Percentiles rank a stretch among this genome's conserved stretches.
Conservation (phyloP, 1,284 basidiomycete genomes). For the Cutaneotrichosporon cyanovorans region DNA sequence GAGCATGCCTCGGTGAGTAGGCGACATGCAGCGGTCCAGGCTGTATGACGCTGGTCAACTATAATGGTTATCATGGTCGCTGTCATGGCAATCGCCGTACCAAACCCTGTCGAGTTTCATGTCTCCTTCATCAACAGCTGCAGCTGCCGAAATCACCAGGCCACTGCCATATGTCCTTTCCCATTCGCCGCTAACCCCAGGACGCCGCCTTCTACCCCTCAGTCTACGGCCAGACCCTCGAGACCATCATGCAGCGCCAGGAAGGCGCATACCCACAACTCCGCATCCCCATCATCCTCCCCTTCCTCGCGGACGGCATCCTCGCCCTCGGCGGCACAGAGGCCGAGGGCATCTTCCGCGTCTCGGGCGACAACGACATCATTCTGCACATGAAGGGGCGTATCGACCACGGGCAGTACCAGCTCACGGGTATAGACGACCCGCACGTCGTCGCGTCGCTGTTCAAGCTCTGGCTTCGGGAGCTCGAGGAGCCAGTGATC, state of each 20-base stretch:
- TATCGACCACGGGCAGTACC: conserved; percentile 84
- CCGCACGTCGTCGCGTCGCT: conserved; percentile 78
- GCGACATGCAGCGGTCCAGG: too few species aligned
- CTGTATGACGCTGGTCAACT: too few species aligned
- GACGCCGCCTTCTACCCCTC: conserved; percentile 89
- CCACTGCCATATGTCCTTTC: too few species aligned
- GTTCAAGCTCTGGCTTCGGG: conserved; percentile 84
- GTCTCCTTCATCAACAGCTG: background rate
- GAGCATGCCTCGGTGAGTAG: conserved; percentile 72
- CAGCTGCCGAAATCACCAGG: too few species aligned
- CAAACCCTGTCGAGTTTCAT: background rate
- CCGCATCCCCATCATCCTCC: conserved; percentile 80
- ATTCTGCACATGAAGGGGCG: conserved; percentile 77
- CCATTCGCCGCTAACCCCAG: conserved; percentile 38
- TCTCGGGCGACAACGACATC: conserved; percentile 76
- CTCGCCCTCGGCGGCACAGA: conserved; percentile 75
- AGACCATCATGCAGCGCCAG: conserved; percentile 72
- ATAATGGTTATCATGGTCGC: too few species aligned
- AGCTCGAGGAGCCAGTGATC: conserved; percentile 77
- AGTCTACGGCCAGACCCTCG: conserved; percentile 80
- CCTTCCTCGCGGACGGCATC: conserved; percentile 83
- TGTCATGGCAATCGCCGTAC: too few species aligned
- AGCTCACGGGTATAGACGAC: conserved; percentile 66
- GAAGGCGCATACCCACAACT: conserved; percentile 71
- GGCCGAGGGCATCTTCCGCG: conserved; percentile 80